Percentiles rank a stretch among this genome's conserved stretches.
These are phyloP conservation scores for Arthrobotrys musiformis DNA, from an alignment of 2,329 filamentous ascomycete species.

Conservation along the genomic window DNA sequence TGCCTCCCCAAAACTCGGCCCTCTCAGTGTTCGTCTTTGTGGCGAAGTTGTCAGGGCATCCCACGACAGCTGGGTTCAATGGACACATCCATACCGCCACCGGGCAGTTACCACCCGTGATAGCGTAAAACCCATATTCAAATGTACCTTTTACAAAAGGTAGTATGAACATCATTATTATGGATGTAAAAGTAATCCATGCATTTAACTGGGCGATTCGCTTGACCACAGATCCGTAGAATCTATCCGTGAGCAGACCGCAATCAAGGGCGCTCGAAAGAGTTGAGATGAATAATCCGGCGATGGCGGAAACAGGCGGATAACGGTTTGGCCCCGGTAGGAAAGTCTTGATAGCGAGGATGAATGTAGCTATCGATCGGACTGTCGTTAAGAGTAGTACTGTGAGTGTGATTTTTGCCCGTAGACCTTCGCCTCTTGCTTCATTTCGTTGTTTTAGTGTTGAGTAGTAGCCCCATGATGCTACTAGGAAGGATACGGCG, in stretches of 20 bases:
- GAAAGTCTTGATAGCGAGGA: constrained; percentile 41
- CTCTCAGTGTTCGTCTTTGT: neutral
- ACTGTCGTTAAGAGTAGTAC: constrained; percentile 43
- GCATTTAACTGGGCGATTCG: constrained; percentile 35
- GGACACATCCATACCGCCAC: constrained; percentile 24
- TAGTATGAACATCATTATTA: constrained; percentile 38
- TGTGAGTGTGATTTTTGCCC: constrained; percentile 33
- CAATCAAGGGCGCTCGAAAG: constrained; percentile 49
- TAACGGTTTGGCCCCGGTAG: constrained; percentile 12
- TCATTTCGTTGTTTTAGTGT: constrained; percentile 48
- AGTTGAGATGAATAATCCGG: constrained; percentile 37
- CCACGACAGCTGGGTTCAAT: constrained; percentile 12
- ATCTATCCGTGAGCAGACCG: constrained; percentile 19
- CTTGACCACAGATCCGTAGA: constrained; percentile 28
- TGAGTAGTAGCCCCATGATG: constrained; percentile 43
- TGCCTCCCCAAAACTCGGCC: constrained; percentile 27
- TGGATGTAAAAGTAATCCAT: constrained; percentile 24
- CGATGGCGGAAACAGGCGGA: constrained; percentile 34
- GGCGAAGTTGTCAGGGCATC: constrained; percentile 19
- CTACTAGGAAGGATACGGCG: constrained; percentile 26
- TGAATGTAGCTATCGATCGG: constrained; percentile 43
- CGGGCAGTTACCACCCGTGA: constrained; percentile 32
- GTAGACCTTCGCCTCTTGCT: constrained; percentile 32
- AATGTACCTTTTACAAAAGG: constrained; percentile 24
- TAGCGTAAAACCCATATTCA: constrained; percentile 17